phyloP scores from a whole-genome alignment of 2,329 filamentous ascomycete genomes.

The Fusarium beomiforme region DNA sequence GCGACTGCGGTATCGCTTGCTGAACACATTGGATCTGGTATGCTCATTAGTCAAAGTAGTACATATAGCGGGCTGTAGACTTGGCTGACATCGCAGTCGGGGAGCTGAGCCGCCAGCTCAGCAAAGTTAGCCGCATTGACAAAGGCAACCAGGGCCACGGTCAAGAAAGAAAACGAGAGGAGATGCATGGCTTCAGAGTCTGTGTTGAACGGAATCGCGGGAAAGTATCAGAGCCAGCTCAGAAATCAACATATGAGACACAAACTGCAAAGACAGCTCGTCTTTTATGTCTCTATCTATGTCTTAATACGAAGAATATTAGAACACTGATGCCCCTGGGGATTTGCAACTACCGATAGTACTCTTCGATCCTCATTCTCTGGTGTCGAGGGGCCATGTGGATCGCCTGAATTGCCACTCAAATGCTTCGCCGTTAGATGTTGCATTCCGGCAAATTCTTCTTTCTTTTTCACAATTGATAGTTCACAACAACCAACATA shows the following conservation, averaged over 20 bases:
- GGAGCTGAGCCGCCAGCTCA: slow-evolving; percentile 21
- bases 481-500: not conserved
- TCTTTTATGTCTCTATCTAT: not conserved
- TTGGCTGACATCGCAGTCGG: slow-evolving; percentile 18
- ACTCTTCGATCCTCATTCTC: not conserved
- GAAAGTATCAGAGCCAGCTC: not conserved
- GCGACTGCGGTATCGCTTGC: slow-evolving; percentile 16
- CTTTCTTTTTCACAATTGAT: not conserved
- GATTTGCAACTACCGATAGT: slow-evolving; percentile 9
- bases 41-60: not conserved
- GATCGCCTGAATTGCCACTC: not conserved
- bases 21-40: slow-evolving; percentile 24
- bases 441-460: not conserved
- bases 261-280: not conserved
- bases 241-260: not conserved
- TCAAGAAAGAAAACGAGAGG: slow-evolving; percentile 6
- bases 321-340: not conserved
- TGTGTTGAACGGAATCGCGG: not conserved
- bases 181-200: slow-evolving; percentile 20
- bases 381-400: not conserved
- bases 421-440: not conserved
- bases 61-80: too few species aligned
- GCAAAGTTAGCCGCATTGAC: slow-evolving; percentile 22
- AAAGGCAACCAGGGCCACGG: not conserved
- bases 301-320: not conserved